Evolutionary conservation across 495 filamentous ascomycete genomes (phyloP).

Genomic region (Arthonia radiata): DNA sequence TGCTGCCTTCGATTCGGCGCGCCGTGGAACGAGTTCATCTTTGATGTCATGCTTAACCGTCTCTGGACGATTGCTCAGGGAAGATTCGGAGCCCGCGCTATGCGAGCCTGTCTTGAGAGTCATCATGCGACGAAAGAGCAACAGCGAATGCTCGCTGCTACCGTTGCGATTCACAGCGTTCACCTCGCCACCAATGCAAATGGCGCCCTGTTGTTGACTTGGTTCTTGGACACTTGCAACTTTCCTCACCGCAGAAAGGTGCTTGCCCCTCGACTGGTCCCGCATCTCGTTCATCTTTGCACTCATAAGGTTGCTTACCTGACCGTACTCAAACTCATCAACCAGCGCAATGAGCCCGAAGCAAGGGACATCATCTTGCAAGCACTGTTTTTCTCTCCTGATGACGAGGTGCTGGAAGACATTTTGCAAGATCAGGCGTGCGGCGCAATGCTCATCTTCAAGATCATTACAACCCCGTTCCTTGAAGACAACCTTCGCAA

Average conservation of each 20-base stretch:
- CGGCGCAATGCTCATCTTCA: slow-evolving; percentile 90
- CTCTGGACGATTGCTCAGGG: slow-evolving; percentile 93
- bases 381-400: slow-evolving; percentile 81
- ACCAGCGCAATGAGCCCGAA: slow-evolving; percentile 84
- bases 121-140: slow-evolving; percentile 89
- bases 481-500: slow-evolving; percentile 77
- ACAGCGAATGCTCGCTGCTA: slow-evolving; percentile 80
- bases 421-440: slow-evolving; percentile 81
- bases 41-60: slow-evolving; percentile 82
- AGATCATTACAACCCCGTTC: slow-evolving; percentile 92
- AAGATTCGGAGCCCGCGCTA: slow-evolving; percentile 78
- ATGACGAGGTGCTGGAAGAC: slow-evolving; percentile 68
- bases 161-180: slow-evolving; percentile 86
- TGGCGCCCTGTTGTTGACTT: slow-evolving; percentile 78
- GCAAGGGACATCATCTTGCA: slow-evolving; percentile 80
- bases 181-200: slow-evolving; percentile 93
- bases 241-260: slow-evolving; percentile 82
- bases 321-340: slow-evolving; percentile 94
- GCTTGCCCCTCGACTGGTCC: slow-evolving; percentile 75
- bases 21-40: slow-evolving; percentile 88
- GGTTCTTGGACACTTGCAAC: slow-evolving; percentile 96
- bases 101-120: slow-evolving; percentile 92
- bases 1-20: slow-evolving; percentile 75
- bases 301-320: slow-evolving; percentile 97
- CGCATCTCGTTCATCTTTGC: slow-evolving; percentile 89